These are phyloP conservation scores for Mrakia gelida DNA, from an alignment of 768 basidiomycete species.

Conservation along the genomic window DNA sequence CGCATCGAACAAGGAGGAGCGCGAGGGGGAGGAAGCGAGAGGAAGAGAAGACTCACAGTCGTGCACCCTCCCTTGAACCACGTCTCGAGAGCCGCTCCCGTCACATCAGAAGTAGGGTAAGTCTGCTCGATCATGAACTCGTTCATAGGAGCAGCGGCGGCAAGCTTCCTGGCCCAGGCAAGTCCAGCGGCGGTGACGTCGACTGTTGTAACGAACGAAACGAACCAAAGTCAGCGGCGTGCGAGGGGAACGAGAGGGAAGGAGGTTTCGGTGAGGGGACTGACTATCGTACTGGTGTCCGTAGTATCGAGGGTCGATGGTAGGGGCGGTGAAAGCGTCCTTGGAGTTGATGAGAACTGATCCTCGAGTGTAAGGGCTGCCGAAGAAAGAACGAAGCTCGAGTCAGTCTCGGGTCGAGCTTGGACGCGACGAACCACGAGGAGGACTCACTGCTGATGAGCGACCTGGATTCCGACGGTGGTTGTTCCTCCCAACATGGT, in stretches of 20 bases:
- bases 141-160: slow-evolving; percentile 20
- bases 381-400: background rate
- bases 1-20: too few relatives aligned
- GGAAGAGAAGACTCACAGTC: slow-evolving; percentile 34
- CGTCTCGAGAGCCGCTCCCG: slow-evolving; percentile 5
- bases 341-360: slow-evolving; percentile 47
- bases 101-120: background rate
- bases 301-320: slow-evolving; percentile 65
- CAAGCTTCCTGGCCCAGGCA: slow-evolving; percentile 28
- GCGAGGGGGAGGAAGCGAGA: too few relatives aligned
- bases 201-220: background rate
- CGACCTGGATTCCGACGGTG: slow-evolving; percentile 59
- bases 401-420: background rate
- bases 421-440: background rate
- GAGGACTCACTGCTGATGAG: slow-evolving; percentile 54
- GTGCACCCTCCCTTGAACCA: slow-evolving; percentile 35
- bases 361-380: slow-evolving; percentile 50
- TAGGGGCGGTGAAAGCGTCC: slow-evolving; percentile 55
- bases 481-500: slow-evolving; percentile 39
- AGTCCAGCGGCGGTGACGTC: slow-evolving; percentile 25
- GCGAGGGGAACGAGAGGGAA: background rate
- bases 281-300: slow-evolving; percentile 26
- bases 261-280: background rate
- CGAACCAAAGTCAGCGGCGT: background rate
- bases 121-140: slow-evolving; percentile 26